phyloP scores from a whole-genome alignment of 768 basidiomycete species.

The Tricholomella constricta region DNA sequence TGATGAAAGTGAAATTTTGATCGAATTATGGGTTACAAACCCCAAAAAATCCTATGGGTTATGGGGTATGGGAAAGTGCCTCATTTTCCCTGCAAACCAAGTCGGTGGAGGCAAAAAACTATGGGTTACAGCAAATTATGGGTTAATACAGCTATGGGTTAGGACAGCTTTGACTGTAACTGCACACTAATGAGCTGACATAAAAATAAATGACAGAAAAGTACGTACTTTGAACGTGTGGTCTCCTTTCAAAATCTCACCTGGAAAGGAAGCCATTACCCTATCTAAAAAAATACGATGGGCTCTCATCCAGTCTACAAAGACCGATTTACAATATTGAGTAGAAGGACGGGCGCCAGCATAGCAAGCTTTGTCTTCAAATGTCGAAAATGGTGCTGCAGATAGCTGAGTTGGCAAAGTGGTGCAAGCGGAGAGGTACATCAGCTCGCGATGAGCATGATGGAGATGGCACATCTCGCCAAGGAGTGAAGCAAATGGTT shows the following conservation, averaged over 20 bases:
- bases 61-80: no score
- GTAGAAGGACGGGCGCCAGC: neutral
- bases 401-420: neutral
- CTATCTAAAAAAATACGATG: neutral
- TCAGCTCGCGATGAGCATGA: neutral
- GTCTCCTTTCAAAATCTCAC: slow-evolving; percentile 4
- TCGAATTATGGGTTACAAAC: no score
- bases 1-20: no score
- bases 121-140: no score
- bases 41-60: no score
- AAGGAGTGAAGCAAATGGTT: no score
- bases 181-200: neutral
- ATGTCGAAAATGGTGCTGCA: neutral
- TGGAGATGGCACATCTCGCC: neutral
- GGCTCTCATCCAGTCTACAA: slow-evolving; percentile 2
- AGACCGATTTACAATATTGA: neutral
- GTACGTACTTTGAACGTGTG: neutral
- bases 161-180: neutral
- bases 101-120: no score
- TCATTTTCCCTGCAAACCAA: no score
- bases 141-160: neutral
- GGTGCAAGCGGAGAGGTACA: neutral
- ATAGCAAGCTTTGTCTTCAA: neutral
- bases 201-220: neutral
- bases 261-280: neutral